Evolutionary conservation across 1,139 yeast species (phyloP), one percentile per base, ranked within the genome.

Genomic region (Hyphopichia pseudoburtonii): DNA sequence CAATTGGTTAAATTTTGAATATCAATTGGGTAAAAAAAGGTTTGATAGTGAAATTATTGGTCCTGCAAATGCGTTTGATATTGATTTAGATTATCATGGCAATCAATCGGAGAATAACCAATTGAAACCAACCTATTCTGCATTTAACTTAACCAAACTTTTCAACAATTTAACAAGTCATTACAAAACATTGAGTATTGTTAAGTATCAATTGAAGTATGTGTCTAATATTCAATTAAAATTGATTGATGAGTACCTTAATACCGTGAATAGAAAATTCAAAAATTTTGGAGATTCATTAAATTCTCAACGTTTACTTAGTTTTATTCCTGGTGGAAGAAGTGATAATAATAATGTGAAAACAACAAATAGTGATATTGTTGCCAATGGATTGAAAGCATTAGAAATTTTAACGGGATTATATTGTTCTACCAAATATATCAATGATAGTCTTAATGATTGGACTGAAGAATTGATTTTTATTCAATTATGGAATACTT

Each of bases 381-480:
- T 39, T 9, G 47, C 44, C 10, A 42, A 52, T 24, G 39, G 45
- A 6, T 41, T 65, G 9, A 62, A 65, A 36, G 78, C 85, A 2
- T 47, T 84, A 16, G 77, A 77, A 44, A 55, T 79, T 40, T 62
- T 84, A 33, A 73, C 84, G 33, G 70, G 84, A 39, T 61, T 82
- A 17, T 75, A 75, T 54, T 82, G 90, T 40, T 82, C 87, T 45
- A 62, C 78, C 6, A 70, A 71, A 40, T 82, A 66, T 43, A 66
- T 80, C 4, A 63, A 69, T 12, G 73, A 73, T 28, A 64, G 75
- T 9, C 62, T 86, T 57, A 75, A 71, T 28, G 65, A 64, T 35
- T 84, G 92, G 90, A 77, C 82, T 28, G 78, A 80, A 37, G 82
- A 81, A 33, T 57, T 81, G 32, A 69, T 81, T 9, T 86, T 82